phyloP scores from a whole-genome alignment of 2,329 filamentous ascomycete genomes.

The Chaetomiaceae sp. region DNA sequence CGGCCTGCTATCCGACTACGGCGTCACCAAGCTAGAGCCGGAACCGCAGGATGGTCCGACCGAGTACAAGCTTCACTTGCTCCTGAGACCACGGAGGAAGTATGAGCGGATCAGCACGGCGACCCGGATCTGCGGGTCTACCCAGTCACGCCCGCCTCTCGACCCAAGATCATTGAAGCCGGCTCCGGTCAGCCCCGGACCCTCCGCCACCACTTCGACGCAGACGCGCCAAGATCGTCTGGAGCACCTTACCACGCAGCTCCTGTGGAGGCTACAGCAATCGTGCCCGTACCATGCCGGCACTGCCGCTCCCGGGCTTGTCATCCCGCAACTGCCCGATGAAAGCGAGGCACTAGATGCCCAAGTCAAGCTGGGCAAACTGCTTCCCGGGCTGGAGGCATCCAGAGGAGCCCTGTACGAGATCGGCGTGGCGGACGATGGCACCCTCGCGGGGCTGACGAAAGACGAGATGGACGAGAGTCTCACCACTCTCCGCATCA shows the following conservation, averaged over 20 bases:
- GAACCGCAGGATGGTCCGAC: slow-evolving; percentile 93
- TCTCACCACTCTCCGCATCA: slow-evolving; percentile 74
- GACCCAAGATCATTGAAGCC: slow-evolving; percentile 29
- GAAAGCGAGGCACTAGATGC: slow-evolving; percentile 45
- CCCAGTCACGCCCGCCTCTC: slow-evolving; percentile 28
- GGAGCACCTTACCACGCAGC: slow-evolving; percentile 88
- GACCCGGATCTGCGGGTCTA: slow-evolving; percentile 30
- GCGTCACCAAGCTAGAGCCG: slow-evolving; percentile 72
- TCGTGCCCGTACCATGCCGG: slow-evolving; percentile 87
- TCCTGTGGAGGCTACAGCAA: slow-evolving; percentile 92
- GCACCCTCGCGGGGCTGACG: slow-evolving; percentile 80
- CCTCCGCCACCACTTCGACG: slow-evolving; percentile 37
- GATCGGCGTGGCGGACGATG: slow-evolving; percentile 93
- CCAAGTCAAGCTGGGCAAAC: slow-evolving; percentile 48
- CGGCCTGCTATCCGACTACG: slow-evolving; percentile 54
- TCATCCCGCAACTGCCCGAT: slow-evolving; percentile 72
- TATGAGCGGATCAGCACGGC: slow-evolving; percentile 69
- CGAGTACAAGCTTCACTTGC: slow-evolving; percentile 92
- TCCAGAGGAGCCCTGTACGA: slow-evolving; percentile 92
- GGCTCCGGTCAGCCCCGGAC: slow-evolving; percentile 19
- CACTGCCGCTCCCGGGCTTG: slow-evolving; percentile 63
- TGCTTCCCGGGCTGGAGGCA: slow-evolving; percentile 80
- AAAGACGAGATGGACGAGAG: slow-evolving; percentile 92
- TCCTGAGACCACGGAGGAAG: slow-evolving; percentile 71
- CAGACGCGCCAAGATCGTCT: slow-evolving; percentile 78